Conservation (phyloP, 164 flowering plant genomes). For the Cinnamomum chago region DNA sequence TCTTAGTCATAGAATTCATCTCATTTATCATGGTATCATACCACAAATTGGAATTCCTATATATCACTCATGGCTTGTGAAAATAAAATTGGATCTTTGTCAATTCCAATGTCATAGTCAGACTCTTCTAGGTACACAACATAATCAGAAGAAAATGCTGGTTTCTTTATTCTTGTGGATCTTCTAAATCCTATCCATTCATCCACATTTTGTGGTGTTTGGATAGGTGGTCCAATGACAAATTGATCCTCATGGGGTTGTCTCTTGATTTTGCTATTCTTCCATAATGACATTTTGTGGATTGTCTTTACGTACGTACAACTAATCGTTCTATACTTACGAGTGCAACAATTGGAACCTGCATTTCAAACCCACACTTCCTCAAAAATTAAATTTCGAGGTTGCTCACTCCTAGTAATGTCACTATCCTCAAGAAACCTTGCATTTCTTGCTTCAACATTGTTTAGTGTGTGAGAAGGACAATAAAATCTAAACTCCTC, state of each 20-base stretch:
- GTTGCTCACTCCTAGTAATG: background rate
- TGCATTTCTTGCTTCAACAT: background rate
- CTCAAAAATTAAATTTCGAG: background rate
- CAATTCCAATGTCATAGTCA: too few relatives aligned
- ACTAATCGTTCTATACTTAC: background rate
- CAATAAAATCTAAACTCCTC: background rate
- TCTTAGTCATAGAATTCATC: background rate
- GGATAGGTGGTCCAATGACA: background rate
- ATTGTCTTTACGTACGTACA: background rate
- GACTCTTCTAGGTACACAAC: background rate
- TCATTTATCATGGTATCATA: background rate
- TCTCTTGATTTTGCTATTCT: background rate
- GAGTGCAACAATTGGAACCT: background rate
- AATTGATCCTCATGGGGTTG: background rate
- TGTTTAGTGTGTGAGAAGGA: background rate
- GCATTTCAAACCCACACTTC: too few relatives aligned
- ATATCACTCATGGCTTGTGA: background rate
- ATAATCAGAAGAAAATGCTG: background rate
- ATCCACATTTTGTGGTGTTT: background rate
- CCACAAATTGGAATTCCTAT: background rate
- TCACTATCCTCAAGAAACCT: background rate
- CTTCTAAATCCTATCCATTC: background rate
- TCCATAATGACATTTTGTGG: background rate
- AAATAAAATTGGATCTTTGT: background rate
- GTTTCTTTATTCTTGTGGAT: conserved; percentile 1